Evolutionary conservation across 1,284 basidiomycete genomes (phyloP), one percentile per base, ranked within the genome.

Genomic region (Cystobasidium pallidum): DNA sequence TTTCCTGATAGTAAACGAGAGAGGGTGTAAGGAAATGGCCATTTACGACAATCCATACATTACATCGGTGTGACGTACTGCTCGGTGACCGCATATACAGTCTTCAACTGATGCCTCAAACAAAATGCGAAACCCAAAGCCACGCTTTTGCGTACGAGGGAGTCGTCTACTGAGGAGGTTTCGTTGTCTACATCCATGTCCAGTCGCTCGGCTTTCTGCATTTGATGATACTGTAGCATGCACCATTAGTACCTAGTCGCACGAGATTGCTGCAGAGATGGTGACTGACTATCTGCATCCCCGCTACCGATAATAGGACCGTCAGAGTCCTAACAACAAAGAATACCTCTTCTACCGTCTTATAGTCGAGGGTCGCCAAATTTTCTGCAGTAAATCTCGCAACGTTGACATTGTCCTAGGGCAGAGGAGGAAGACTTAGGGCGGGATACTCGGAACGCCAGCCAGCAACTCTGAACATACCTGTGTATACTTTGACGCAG

Each of bases 361-460:
- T 96, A 84, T 94, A 98, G 59, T 97, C 93, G 72, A 99, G 86
- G 0, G 88, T 84, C 0, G 92, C 86, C 72, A 99, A 88, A 78
- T 96, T 97, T 80, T 99, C 96, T 0, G 92, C 90, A 84, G 98
- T 89, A 81, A 92, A 99, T 57, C 92, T 88, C 0, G 86, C 86
- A 77, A 98, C 91, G 34, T 89, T 86, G 34, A 93, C 84, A 76
- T 93, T 89, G 73, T 89, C 86, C 88, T 92, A n/a, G n/a, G n/a
- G n/a, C n/a, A n/a, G 77, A 8, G 58, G 7, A 39, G 13, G 30
- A 28, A 24, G 11, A 66, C 47, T 39, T 30, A 36, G 36, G 32
- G 41, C 24, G 28, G 41, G 26, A 43, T 2, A 24, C 11, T 32
- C n/a, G 24, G 15, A 15, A 58, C 59, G 19, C 86, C 85, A 0